Conservation (phyloP, 257 asterid species). For the Pogostemon cablin region DNA sequence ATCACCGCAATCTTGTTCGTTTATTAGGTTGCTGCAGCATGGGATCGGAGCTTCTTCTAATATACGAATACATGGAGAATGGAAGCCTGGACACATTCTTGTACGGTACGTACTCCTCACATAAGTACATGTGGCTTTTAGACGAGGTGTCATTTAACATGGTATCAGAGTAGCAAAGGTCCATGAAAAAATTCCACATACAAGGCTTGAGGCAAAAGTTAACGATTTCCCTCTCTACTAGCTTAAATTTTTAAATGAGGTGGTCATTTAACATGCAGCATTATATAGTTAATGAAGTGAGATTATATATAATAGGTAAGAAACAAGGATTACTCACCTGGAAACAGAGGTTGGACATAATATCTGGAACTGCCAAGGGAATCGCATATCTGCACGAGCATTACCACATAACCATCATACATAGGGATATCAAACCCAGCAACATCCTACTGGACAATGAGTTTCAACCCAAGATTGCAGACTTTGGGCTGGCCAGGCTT, state of each 20-base stretch:
- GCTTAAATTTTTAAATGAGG: too few species aligned
- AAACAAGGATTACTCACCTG: conserved; percentile 65
- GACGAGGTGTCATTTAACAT: too few species aligned
- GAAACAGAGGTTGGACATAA: conserved; percentile 74
- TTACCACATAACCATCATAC: conserved; percentile 76
- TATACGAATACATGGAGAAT: conserved; percentile 78
- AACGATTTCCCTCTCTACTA: too few species aligned
- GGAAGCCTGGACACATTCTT: conserved; percentile 73
- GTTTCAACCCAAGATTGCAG: conserved; percentile 73
- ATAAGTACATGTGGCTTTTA: too few species aligned
- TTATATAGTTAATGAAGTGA: too few species aligned
- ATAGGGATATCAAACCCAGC: conserved; percentile 78
- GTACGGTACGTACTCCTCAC: conserved; percentile 48
- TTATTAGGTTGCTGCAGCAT: conserved; percentile 69
- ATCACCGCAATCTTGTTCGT: conserved; percentile 89
- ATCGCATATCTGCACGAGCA: conserved; percentile 87
- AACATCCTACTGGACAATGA: conserved; percentile 67
- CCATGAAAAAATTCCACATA: too few species aligned
- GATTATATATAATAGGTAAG: conserved; percentile 44
- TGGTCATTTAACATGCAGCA: too few species aligned
- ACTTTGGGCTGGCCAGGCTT: conserved; percentile 82
- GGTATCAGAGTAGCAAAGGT: too few species aligned
- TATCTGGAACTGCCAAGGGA: conserved; percentile 76
- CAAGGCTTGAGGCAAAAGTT: too few species aligned
- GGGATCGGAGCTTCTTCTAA: conserved; percentile 69